These are phyloP conservation scores for Metschnikowia rubicola DNA, from an alignment of 805 yeast species.

Conservation along the genomic window DNA sequence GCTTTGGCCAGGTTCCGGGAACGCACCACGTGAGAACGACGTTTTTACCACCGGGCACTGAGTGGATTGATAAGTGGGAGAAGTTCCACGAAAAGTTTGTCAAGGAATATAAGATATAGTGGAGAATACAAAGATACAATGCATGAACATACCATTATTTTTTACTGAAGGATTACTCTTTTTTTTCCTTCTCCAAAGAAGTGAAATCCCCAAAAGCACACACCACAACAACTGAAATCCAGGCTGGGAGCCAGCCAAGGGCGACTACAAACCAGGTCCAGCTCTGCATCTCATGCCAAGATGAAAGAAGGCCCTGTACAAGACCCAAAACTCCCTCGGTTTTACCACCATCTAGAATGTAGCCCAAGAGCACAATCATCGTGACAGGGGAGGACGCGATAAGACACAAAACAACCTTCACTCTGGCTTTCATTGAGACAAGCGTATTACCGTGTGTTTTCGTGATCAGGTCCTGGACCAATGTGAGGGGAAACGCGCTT, in stretches of 20 bases:
- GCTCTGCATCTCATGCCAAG: conserved; percentile 67
- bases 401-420: conserved; percentile 34
- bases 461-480: conserved; percentile 42
- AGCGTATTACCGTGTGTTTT: conserved; percentile 8
- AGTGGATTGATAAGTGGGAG: conserved; percentile 80
- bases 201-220: conserved; percentile 30
- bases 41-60: conserved; percentile 90
- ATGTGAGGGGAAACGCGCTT: conserved; percentile 70
- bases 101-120: conserved; percentile 39
- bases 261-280: conserved; percentile 83
- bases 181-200: conserved; percentile 4
- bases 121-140: too few relatives aligned
- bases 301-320: conserved; percentile 51
- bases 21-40: conserved; percentile 95
- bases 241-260: conserved; percentile 79
- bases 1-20: conserved; percentile 89
- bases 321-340: conserved; percentile 37
- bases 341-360: conserved; percentile 23
- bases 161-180: neutral
- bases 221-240: conserved; percentile 47
- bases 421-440: conserved; percentile 11
- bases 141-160: too few relatives aligned
- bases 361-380: conserved; percentile 24
- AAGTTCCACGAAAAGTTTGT: conserved; percentile 75
- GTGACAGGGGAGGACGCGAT: conserved; percentile 52